phyloP scores from a whole-genome alignment of 2,329 filamentous ascomycete genomes.

The Aspergillus persii region DNA sequence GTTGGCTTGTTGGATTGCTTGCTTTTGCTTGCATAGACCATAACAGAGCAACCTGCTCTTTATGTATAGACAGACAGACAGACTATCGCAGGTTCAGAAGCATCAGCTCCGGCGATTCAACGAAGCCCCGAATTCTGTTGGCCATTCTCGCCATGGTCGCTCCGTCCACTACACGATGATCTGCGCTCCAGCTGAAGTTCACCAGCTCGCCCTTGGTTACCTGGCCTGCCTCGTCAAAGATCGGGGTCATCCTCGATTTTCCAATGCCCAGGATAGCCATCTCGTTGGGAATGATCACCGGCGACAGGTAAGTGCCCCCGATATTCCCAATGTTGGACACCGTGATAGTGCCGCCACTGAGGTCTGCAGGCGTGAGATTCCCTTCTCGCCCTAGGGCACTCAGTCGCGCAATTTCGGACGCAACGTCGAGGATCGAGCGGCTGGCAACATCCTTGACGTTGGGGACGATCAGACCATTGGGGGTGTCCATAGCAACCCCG shows the following conservation, averaged over 20 bases:
- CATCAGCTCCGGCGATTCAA: constrained; percentile 87
- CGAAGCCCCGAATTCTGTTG: constrained; percentile 70
- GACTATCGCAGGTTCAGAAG: constrained; percentile 72
- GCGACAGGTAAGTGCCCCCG: constrained; percentile 85
- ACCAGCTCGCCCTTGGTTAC: constrained; percentile 75
- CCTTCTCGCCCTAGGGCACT: constrained; percentile 71
- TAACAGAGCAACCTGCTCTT: not conserved
- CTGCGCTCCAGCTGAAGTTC: constrained; percentile 95
- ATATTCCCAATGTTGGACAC: constrained; percentile 96
- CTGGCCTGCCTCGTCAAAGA: constrained; percentile 60
- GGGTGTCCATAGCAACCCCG: constrained; percentile 92
- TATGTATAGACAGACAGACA: not conserved
- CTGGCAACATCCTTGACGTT: constrained; percentile 81
- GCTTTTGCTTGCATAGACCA: too few species aligned
- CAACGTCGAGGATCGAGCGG: constrained; percentile 74
- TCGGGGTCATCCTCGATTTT: constrained; percentile 73
- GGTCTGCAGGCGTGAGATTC: constrained; percentile 70
- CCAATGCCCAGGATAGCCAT: constrained; percentile 91
- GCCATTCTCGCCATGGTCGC: constrained; percentile 91
- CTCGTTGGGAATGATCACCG: constrained; percentile 86
- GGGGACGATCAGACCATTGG: constrained; percentile 81
- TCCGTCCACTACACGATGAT: constrained; percentile 91
- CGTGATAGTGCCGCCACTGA: constrained; percentile 86
- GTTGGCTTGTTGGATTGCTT: too few species aligned
- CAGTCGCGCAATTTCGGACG: constrained; percentile 70